A percentile compares a stretch with the other conserved stretches of the same genome.
Conservation (phyloP, 2,329 filamentous ascomycete genomes). For the Trichoderma guizhouense region DNA sequence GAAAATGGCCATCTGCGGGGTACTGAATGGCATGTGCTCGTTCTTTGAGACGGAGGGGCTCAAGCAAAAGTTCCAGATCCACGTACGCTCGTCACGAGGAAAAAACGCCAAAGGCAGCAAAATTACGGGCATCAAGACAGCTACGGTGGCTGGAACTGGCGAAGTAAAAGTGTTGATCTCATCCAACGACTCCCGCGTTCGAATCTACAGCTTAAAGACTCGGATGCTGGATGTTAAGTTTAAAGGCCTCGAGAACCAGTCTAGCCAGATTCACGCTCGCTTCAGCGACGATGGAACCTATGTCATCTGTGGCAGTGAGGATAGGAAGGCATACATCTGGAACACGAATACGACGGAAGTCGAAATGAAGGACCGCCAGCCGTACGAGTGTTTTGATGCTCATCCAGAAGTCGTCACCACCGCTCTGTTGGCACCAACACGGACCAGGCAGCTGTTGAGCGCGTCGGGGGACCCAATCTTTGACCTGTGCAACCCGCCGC, state of each 20-base stretch:
- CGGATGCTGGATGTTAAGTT: conserved; percentile 86
- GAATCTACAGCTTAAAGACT: conserved; percentile 83
- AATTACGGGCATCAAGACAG: conserved; percentile 88
- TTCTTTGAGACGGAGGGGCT: conserved; percentile 93
- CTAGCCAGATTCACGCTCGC: conserved; percentile 82
- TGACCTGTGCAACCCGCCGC: conserved; percentile 92
- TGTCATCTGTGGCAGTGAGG: conserved; percentile 90
- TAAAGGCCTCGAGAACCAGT: conserved; percentile 84
- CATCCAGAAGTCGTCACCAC: conserved; percentile 85
- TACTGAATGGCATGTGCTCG: conserved; percentile 77
- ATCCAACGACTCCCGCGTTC: conserved; percentile 89
- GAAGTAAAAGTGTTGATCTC: conserved; percentile 84
- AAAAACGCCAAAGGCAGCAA: conserved; percentile 96
- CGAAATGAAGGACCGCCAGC: conserved; percentile 73
- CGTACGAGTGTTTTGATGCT: conserved; percentile 86
- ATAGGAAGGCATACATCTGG: conserved; percentile 89
- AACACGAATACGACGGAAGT: conserved; percentile 50
- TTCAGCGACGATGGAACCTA: conserved; percentile 86
- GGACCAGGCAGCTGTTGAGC: conserved; percentile 72
- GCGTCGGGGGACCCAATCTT: conserved; percentile 89
- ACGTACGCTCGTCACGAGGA: conserved; percentile 87
- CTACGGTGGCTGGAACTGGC: conserved; percentile 53
- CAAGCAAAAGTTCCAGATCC: conserved; percentile 78
- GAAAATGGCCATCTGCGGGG: conserved; percentile 82
- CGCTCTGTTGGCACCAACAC: conserved; percentile 79